Conservation (phyloP, 306 rosid genomes). For the Myrica gale region DNA sequence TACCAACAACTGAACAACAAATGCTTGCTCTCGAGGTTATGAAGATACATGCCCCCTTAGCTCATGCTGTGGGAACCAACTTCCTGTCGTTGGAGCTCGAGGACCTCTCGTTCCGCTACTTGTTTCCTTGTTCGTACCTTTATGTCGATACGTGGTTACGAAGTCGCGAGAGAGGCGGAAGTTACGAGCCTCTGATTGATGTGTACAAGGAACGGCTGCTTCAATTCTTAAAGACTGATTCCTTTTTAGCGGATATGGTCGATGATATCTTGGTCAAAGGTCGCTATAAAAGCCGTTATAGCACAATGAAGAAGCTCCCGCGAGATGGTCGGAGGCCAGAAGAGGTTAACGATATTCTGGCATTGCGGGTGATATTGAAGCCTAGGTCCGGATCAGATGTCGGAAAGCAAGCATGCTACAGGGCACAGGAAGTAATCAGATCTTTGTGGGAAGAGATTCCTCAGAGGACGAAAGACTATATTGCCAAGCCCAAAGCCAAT, state of each 20-base stretch:
- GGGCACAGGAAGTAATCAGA: slow-evolving; percentile 50
- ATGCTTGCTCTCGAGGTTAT: slow-evolving; percentile 64
- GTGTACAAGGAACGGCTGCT: slow-evolving; percentile 54
- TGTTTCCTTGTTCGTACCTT: slow-evolving; percentile 79
- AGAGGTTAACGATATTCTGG: slow-evolving; percentile 78
- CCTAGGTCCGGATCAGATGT: slow-evolving; percentile 47
- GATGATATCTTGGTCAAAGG: slow-evolving; percentile 58
- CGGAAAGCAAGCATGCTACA: slow-evolving; percentile 83
- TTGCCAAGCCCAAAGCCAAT: slow-evolving; percentile 76
- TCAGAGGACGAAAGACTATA: slow-evolving; percentile 73
- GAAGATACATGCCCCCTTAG: slow-evolving; percentile 80
- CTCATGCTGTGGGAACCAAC: slow-evolving; percentile 77
- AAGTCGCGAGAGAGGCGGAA: slow-evolving; percentile 54
- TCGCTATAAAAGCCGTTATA: slow-evolving; percentile 80
- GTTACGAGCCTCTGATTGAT: slow-evolving; percentile 50
- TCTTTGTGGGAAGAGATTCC: slow-evolving; percentile 83
- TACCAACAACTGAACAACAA: slow-evolving; percentile 85
- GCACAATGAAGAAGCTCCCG: slow-evolving; percentile 90
- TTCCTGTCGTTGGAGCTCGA: slow-evolving; percentile 70
- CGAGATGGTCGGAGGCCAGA: slow-evolving; percentile 85
- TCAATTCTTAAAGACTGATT: slow-evolving; percentile 46
- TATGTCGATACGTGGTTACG: slow-evolving; percentile 76
- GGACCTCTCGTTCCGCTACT: slow-evolving; percentile 72
- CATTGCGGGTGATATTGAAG: slow-evolving; percentile 69
- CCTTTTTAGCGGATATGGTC: slow-evolving; percentile 45